These are phyloP conservation scores for Ramichloridium luteum DNA, from an alignment of 2,329 filamentous ascomycete genomes.

Conservation along the genomic window DNA sequence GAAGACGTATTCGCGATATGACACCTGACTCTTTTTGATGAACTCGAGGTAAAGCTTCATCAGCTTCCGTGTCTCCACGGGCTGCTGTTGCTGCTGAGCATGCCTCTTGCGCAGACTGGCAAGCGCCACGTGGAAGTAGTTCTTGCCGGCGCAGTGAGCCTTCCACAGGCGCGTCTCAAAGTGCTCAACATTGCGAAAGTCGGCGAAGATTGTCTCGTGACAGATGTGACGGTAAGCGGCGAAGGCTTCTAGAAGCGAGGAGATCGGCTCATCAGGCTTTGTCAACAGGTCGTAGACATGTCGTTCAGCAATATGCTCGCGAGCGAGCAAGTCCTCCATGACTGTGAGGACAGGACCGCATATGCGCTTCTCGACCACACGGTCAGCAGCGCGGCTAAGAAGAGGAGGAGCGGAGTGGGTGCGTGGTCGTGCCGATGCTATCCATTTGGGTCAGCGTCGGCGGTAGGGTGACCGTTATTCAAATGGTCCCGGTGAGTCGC, in stretches of 20 bases:
- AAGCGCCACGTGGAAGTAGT: conserved; percentile 61
- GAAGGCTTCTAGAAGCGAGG: conserved; percentile 16
- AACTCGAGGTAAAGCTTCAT: conserved; percentile 74
- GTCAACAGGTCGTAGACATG: conserved; percentile 18
- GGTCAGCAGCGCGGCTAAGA: not conserved
- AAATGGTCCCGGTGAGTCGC: conserved; percentile 1
- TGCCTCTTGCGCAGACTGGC: conserved; percentile 33
- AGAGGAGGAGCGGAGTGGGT: not conserved
- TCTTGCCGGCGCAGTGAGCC: conserved; percentile 64
- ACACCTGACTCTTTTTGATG: conserved; percentile 74
- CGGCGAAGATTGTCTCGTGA: conserved; percentile 58
- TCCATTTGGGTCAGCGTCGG: conserved; percentile 36
- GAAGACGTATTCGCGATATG: conserved; percentile 78
- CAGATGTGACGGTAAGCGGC: conserved; percentile 52
- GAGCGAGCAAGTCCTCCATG: conserved; percentile 23
- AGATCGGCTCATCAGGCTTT: conserved; percentile 14
- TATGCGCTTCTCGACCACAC: conserved; percentile 12
- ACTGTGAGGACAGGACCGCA: conserved; percentile 16
- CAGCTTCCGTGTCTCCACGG: conserved; percentile 59
- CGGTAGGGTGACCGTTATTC: conserved; percentile 4
- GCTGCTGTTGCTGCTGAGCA: conserved; percentile 36
- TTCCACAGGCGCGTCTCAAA: conserved; percentile 67
- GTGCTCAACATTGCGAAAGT: conserved; percentile 54
- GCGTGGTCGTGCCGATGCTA: conserved; percentile 36
- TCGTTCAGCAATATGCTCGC: conserved; percentile 19